Conservation (phyloP, 2,329 filamentous ascomycete species). For the Ophiostoma tasmaniense region DNA sequence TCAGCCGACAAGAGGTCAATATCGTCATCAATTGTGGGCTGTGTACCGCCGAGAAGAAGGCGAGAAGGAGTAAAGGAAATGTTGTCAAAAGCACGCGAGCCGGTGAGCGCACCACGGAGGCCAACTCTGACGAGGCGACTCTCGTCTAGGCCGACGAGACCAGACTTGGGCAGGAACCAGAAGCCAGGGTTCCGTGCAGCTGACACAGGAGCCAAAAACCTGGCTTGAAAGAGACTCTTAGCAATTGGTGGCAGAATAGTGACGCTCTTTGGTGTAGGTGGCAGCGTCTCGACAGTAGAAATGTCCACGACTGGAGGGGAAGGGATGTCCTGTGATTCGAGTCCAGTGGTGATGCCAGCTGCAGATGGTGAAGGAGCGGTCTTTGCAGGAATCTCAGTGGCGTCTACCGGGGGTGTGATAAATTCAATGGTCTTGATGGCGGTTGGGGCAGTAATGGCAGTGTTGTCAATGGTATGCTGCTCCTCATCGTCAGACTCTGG, state of each 20-base stretch:
- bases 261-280: not conserved
- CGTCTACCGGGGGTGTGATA: not conserved
- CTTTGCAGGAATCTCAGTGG: not conserved
- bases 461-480: not conserved
- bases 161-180: slow-evolving; percentile 24
- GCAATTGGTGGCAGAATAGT: not conserved
- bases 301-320: not conserved
- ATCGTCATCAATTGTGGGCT: not conserved
- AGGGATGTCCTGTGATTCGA: not conserved
- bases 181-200: not conserved
- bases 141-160: slow-evolving; percentile 27
- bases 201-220: not conserved
- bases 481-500: not conserved
- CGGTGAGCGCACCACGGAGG: slow-evolving; percentile 26
- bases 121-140: slow-evolving; percentile 23
- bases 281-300: not conserved
- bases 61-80: not conserved
- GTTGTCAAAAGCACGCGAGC: slow-evolving; percentile 22
- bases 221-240: not conserved
- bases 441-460: not conserved
- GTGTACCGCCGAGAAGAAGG: not conserved
- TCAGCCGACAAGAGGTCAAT: not conserved
- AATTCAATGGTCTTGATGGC: not conserved
- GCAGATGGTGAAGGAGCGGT: not conserved
- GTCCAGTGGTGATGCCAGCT: not conserved